These are phyloP conservation scores for Pseudogymnoascus sp. DNA, from an alignment of 2,329 filamentous ascomycete species.

Conservation along the genomic window DNA sequence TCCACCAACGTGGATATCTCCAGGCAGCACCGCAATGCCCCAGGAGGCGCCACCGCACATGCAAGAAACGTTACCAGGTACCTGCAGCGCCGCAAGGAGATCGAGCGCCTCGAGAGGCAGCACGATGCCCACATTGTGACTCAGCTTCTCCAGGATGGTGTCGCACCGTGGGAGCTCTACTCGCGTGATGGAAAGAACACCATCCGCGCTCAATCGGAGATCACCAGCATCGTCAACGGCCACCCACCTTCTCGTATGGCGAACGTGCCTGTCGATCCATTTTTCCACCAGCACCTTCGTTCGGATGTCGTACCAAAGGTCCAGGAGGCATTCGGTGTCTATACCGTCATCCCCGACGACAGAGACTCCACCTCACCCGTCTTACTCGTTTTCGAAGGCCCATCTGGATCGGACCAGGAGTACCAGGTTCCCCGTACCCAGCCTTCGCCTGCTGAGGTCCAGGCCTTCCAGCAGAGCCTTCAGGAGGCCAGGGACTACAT, in stretches of 20 bases:
- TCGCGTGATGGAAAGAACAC: slow-evolving; percentile 78
- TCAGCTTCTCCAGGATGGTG: slow-evolving; percentile 59
- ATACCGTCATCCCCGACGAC: slow-evolving; percentile 61
- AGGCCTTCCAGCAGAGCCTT: slow-evolving; percentile 47
- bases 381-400: slow-evolving; percentile 67
- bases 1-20: slow-evolving; percentile 76
- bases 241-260: slow-evolving; percentile 67
- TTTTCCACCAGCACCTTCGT: slow-evolving; percentile 68
- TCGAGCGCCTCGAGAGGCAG: slow-evolving; percentile 70
- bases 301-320: slow-evolving; percentile 56
- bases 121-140: slow-evolving; percentile 86
- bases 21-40: slow-evolving; percentile 67
- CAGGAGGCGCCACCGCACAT: slow-evolving; percentile 66
- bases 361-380: slow-evolving; percentile 54
- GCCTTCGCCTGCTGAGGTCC: slow-evolving; percentile 42
- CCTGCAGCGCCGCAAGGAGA: slow-evolving; percentile 70
- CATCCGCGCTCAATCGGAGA: slow-evolving; percentile 66
- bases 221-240: slow-evolving; percentile 63
- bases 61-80: slow-evolving; percentile 84
- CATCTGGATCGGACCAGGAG: slow-evolving; percentile 37
- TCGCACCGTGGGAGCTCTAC: slow-evolving; percentile 81
- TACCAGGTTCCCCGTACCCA: slow-evolving; percentile 49
- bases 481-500: slow-evolving; percentile 51
- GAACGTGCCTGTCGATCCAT: slow-evolving; percentile 62
- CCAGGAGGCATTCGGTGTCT: slow-evolving; percentile 62